Conservation (phyloP, 306 rosid species). For the Urtica urens region DNA sequence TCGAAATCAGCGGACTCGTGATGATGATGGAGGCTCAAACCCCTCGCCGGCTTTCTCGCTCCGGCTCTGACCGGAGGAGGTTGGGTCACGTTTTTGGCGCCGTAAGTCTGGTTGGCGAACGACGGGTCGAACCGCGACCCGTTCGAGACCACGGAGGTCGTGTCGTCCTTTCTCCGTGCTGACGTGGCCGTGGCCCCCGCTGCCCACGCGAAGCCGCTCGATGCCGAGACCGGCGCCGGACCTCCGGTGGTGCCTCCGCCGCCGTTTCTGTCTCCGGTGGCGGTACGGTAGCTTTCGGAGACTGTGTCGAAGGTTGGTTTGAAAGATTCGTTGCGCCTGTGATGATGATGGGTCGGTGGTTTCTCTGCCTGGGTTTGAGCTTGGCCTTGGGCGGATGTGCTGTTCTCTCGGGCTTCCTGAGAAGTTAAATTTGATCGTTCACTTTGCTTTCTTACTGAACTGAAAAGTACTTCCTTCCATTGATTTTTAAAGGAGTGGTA, state of each 20-base stretch:
- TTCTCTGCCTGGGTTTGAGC: conserved; percentile 21
- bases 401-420: conserved; percentile 32
- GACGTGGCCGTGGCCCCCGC: no score
- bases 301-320: conserved; percentile 35
- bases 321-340: conserved; percentile 21
- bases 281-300: conserved; percentile 38
- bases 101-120: conserved; percentile 53
- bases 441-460: no score
- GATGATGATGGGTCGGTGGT: no score
- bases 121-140: conserved; percentile 64
- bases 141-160: conserved; percentile 61
- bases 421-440: background rate
- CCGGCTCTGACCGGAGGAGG: conserved; percentile 14
- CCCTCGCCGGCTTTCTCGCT: conserved; percentile 21
- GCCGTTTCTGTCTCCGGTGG: conserved; percentile 21
- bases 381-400: conserved; percentile 17
- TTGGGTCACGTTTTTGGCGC: conserved; percentile 23
- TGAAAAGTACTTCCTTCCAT: no score
- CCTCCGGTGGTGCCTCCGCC: conserved; percentile 42
- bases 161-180: conserved; percentile 45
- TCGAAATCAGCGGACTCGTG: conserved; percentile 35
- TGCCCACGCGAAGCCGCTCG: conserved; percentile 65
- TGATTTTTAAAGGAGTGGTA: no score
- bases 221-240: conserved; percentile 36
- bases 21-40: conserved; percentile 12